A percentile compares a stretch with the other conserved stretches of the same genome.
phyloP scores from a whole-genome alignment of 2,329 filamentous ascomycete genomes.

The Cordyceps tenuipes region DNA sequence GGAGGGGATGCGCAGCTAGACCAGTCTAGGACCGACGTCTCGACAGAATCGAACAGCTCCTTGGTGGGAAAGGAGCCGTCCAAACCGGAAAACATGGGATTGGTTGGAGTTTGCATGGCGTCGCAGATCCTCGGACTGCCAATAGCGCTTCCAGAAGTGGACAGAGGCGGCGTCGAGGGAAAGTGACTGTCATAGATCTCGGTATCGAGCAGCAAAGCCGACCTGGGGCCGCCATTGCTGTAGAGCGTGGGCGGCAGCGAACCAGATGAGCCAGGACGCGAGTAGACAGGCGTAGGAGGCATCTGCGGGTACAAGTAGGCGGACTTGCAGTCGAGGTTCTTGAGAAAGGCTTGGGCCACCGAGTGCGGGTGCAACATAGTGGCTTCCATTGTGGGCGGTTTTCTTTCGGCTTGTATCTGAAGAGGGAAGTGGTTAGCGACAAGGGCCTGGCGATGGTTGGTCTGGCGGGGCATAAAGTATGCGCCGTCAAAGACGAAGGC shows the following conservation, averaged over 20 bases:
- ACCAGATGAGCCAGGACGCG: constrained; percentile 55
- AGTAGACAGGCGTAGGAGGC: constrained; percentile 56
- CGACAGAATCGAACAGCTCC: constrained; percentile 62
- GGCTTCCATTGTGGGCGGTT: constrained; percentile 52
- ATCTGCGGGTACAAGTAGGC: constrained; percentile 59
- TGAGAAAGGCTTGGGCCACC: constrained; percentile 81
- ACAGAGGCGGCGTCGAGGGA: constrained; percentile 80
- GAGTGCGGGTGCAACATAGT: constrained; percentile 45
- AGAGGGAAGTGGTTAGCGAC: constrained; percentile 17
- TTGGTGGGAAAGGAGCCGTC: constrained; percentile 58
- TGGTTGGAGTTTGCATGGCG: constrained; percentile 72
- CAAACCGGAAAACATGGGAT: constrained; percentile 66
- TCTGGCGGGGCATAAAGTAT: background rate
- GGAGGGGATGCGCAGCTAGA: constrained; percentile 70
- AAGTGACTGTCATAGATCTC: constrained; percentile 64
- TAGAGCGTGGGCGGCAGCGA: constrained; percentile 53
- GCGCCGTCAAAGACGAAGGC: background rate
- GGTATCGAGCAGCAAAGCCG: constrained; percentile 73
- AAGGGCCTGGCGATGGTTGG: background rate
- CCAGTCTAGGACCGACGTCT: constrained; percentile 73
- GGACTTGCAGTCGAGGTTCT: constrained; percentile 69
- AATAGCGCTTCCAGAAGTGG: constrained; percentile 73
- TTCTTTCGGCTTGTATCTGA: constrained; percentile 19
- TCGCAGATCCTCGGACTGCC: constrained; percentile 78
- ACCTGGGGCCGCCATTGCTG: constrained; percentile 57